A percentile compares a stretch with the other conserved stretches of the same genome.
These are phyloP conservation scores for Schizonepeta tenuifolia DNA, from an alignment of 257 asterid genomes.

Conservation along the genomic window DNA sequence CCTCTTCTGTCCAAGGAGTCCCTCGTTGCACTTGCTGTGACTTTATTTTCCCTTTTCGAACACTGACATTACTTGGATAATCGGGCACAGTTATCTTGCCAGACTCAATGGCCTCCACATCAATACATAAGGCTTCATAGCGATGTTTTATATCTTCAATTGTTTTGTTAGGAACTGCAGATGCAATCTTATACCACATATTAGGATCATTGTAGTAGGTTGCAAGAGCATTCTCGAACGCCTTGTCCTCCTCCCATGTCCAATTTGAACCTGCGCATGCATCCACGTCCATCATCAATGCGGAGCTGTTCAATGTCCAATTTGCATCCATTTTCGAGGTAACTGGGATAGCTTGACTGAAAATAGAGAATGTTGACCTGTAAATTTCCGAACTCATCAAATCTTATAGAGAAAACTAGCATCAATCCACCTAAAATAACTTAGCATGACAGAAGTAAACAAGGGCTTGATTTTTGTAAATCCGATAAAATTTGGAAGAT, in stretches of 20 bases:
- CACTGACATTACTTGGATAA: constrained; percentile 29
- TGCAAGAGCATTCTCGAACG: too few species aligned
- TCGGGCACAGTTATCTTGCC: constrained; percentile 43
- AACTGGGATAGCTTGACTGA: constrained; percentile 34
- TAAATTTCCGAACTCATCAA: too few species aligned
- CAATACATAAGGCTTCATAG: constrained; percentile 36
- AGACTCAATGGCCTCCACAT: constrained; percentile 44
- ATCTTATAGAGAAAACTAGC: constrained; percentile 22
- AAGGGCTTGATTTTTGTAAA: too few species aligned
- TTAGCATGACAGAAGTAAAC: too few species aligned
- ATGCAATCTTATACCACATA: constrained; percentile 42
- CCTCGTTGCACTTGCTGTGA: constrained; percentile 33
- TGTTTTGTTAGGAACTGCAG: constrained; percentile 48
- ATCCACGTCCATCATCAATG: too few species aligned
- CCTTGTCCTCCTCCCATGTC: too few species aligned
- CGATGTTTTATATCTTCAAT: constrained; percentile 46
- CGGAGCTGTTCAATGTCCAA: too few species aligned
- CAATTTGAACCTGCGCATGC: too few species aligned
- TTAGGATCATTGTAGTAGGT: constrained; percentile 26
- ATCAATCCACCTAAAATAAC: too few species aligned
- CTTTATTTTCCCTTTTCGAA: constrained; percentile 26
- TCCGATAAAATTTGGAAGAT: too few species aligned
- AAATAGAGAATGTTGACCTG: not conserved
- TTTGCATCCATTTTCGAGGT: constrained; percentile 31
- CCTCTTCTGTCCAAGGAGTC: constrained; percentile 52